Evolutionary conservation across 2,329 filamentous ascomycete genomes (phyloP).

Genomic region (Diatrype stigma): DNA sequence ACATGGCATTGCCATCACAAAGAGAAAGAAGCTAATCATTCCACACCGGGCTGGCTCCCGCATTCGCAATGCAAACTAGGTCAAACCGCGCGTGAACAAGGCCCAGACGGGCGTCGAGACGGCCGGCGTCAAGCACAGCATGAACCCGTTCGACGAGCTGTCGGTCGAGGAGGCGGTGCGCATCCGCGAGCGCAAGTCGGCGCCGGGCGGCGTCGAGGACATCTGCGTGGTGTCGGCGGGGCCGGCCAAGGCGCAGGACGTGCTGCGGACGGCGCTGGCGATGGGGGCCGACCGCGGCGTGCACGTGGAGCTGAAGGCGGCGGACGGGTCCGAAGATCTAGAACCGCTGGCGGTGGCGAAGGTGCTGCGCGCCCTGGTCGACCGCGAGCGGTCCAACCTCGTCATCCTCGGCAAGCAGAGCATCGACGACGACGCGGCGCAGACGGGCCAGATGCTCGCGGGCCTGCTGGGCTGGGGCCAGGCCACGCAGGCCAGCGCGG

Average conservation of each 20-base stretch:
- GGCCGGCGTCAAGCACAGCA: slow-evolving; percentile 88
- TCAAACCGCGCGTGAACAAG: slow-evolving; percentile 68
- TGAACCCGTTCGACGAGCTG: slow-evolving; percentile 99
- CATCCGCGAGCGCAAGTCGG: slow-evolving; percentile 80
- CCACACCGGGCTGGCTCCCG: too few relatives aligned
- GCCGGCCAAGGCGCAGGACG: slow-evolving; percentile 80
- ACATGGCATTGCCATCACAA: too few relatives aligned
- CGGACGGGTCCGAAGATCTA: slow-evolving; percentile 42
- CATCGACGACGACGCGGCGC: slow-evolving; percentile 92
- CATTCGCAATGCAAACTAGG: slow-evolving; percentile 35
- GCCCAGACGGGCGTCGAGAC: slow-evolving; percentile 85
- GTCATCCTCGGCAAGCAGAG: slow-evolving; percentile 96
- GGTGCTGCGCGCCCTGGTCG: slow-evolving; percentile 73
- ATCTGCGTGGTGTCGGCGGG: slow-evolving; percentile 89
- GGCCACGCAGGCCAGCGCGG: slow-evolving; percentile 86
- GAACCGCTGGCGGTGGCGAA: slow-evolving; percentile 94
- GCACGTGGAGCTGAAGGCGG: slow-evolving; percentile 76
- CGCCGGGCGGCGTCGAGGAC: slow-evolving; percentile 74
- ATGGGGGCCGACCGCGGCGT: slow-evolving; percentile 95
- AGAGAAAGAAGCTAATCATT: slow-evolving; percentile 4
- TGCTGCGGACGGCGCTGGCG: slow-evolving; percentile 93
- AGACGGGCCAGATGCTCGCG: slow-evolving; percentile 98
- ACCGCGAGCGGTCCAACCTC: slow-evolving; percentile 82
- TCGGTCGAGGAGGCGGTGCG: slow-evolving; percentile 94
- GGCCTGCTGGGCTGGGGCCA: slow-evolving; percentile 89